Evolutionary conservation across 1,139 yeast species (phyloP), one percentile per base, ranked within the genome.

Genomic region (Arxiozyma telluris): DNA sequence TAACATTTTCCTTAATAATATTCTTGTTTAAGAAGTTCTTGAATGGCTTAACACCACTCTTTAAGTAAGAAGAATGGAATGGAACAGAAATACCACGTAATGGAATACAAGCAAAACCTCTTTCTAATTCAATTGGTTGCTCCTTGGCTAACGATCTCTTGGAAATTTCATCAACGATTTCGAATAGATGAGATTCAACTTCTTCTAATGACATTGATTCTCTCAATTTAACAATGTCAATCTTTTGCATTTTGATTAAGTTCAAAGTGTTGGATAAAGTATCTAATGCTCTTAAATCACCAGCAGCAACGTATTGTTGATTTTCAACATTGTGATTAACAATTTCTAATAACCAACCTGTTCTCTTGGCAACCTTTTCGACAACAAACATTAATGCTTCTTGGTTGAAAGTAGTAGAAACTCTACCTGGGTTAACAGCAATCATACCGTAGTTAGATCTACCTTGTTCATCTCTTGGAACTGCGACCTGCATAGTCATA

Each of bases 401-500:
- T 72, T 93, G 98, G 65, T 83, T 80, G 76, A 93, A 93, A 15
- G 96, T 87, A 56, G 88, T 76, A 57, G 88, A 83, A 59, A 93
- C 87, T 75, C 98, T 84, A 56, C 95, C 81, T 67, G 99, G 99
- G 76, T 94, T 93, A 57, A 93, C 93, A 52, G 99, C 98, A 77
- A 90, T 83, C 99, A 93, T 93, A 78, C 98, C 98, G 69, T 93
- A 93, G 78, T 94, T 93, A 58, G 98, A 93, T 76, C 98, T 86
- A 52, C 99, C 99, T 52, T 75, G 71, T 56, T 84, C 81, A 74
- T 93, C 99, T 76, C 99, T 84, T 69, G 98, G 98, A 61, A 93
- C 99, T 49, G 98, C 98, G 61, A 93, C 98, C 79, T 93, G 98
- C 98, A 93, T 93, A 50, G 99, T 93, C 98, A 93, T 93, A 81